phyloP scores from a whole-genome alignment of 2,329 filamentous ascomycete genomes.

The Trematosphaeria pertusa region DNA sequence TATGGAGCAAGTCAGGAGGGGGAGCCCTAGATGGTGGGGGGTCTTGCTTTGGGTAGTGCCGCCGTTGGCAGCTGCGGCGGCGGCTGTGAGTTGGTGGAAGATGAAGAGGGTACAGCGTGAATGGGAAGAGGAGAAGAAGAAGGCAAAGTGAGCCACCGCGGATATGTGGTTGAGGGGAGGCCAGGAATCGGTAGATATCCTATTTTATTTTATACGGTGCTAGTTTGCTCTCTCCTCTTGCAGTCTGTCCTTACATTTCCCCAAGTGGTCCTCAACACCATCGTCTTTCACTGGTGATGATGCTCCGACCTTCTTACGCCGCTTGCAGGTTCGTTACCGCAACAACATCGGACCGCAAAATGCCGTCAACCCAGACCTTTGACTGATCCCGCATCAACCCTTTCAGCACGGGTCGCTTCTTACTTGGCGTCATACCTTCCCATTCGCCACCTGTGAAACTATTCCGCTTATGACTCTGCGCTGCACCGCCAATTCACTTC shows the following conservation, averaged over 20 bases:
- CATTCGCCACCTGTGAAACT: too few species aligned
- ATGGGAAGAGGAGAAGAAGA: slow-evolving; percentile 68
- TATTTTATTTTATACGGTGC: background rate
- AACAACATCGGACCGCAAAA: background rate
- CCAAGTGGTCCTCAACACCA: too few species aligned
- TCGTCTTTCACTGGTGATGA: too few species aligned
- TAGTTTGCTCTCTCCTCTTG: too few species aligned
- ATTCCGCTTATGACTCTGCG: too few species aligned
- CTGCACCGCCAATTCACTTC: too few species aligned
- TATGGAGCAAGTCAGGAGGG: slow-evolving; percentile 66
- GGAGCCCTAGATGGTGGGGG: slow-evolving; percentile 85
- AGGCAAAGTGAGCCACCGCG: too few species aligned
- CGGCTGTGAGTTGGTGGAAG: slow-evolving; percentile 73
- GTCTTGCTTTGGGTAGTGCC: slow-evolving; percentile 72
- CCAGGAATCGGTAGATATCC: slow-evolving; percentile 55
- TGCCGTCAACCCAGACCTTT: background rate
- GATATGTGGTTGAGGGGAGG: too few species aligned
- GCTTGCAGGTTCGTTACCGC: background rate
- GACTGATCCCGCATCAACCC: background rate
- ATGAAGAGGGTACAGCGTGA: slow-evolving; percentile 73
- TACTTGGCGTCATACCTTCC: too few species aligned
- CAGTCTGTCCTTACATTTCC: too few species aligned
- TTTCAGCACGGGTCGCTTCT: background rate
- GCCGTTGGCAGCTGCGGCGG: slow-evolving; percentile 73
- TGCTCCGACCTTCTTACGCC: too few species aligned